Percentiles rank a stretch among this genome's conserved stretches.
Evolutionary conservation across 192 early-diverging fungal species (phyloP).

Genomic region (Mortierella claussenii): DNA sequence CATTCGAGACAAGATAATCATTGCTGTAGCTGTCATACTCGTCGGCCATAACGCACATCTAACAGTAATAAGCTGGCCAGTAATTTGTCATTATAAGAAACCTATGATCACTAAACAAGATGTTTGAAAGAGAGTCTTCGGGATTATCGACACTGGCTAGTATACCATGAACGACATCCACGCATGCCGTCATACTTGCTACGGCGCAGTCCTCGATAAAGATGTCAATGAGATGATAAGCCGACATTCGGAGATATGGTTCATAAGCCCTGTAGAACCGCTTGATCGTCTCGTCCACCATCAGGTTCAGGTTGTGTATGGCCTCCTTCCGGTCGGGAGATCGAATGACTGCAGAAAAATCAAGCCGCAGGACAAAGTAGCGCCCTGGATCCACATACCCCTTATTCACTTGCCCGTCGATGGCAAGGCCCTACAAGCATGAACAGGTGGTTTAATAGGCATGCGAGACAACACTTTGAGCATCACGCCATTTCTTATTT

Average conservation of each 20-base stretch:
- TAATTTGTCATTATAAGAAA: slow-evolving; percentile 7
- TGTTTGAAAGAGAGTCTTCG: slow-evolving; percentile 49
- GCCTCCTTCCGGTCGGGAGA: slow-evolving; percentile 9
- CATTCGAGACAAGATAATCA: slow-evolving; percentile 31
- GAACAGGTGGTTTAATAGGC: no score
- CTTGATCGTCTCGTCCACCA: slow-evolving; percentile 44
- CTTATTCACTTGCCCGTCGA: slow-evolving; percentile 35
- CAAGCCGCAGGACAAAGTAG: slow-evolving; percentile 35
- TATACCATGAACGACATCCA: slow-evolving; percentile 22
- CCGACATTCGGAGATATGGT: slow-evolving; percentile 29
- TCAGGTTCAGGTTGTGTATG: slow-evolving; percentile 18
- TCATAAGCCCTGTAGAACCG: slow-evolving; percentile 42
- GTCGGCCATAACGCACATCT: slow-evolving; percentile 55
- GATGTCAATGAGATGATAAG: slow-evolving; percentile 20
- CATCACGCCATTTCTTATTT: no score
- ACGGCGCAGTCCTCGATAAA: slow-evolving; percentile 22
- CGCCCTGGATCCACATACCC: slow-evolving; percentile 8
- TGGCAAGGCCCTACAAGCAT: slow-evolving; percentile 45
- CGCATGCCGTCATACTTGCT: slow-evolving; percentile 15
- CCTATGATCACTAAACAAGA: slow-evolving; percentile 24
- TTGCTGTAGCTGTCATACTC: slow-evolving; percentile 55
- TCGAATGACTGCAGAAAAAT: slow-evolving; percentile 30
- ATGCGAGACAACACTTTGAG: no score
- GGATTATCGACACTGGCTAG: slow-evolving; percentile 19
- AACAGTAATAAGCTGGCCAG: slow-evolving; percentile 3